phyloP scores from a whole-genome alignment of 2,329 filamentous ascomycete species.

The Malbranchea cinnamomea region DNA sequence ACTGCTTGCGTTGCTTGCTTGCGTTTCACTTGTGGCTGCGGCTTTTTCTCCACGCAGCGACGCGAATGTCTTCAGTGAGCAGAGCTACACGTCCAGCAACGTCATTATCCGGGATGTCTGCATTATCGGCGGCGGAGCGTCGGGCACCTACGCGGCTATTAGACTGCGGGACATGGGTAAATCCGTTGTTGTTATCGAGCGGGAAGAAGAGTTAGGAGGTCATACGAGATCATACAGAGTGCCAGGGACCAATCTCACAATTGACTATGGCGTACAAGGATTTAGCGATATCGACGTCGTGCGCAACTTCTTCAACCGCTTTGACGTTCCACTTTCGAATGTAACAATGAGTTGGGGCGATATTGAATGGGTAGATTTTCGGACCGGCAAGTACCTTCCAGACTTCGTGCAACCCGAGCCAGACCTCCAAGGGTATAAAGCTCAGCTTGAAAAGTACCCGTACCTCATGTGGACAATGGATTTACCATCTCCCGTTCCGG shows the following conservation, averaged over 20 bases:
- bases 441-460: slow-evolving; percentile 13
- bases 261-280: slow-evolving; percentile 19
- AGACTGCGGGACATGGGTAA: slow-evolving; percentile 14
- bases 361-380: slow-evolving; percentile 5
- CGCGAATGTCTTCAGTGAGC: too few relatives aligned
- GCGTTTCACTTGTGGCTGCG: too few relatives aligned
- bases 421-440: slow-evolving; percentile 1
- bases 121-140: slow-evolving; percentile 18
- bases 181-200: slow-evolving; percentile 16
- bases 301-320: slow-evolving; percentile 13
- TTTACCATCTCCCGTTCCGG: slow-evolving; percentile 17
- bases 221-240: slow-evolving; percentile 15
- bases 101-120: slow-evolving; percentile 13
- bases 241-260: slow-evolving; percentile 8
- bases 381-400: slow-evolving; percentile 5
- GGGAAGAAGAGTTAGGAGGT: slow-evolving; percentile 15
- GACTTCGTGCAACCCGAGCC: too few relatives aligned
- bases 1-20: too few relatives aligned
- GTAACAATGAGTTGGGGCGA: not conserved
- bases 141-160: slow-evolving; percentile 18
- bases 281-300: slow-evolving; percentile 13
- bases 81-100: too few relatives aligned
- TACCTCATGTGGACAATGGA: slow-evolving; percentile 13
- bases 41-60: too few relatives aligned
- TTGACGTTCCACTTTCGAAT: slow-evolving; percentile 10